phyloP scores from a whole-genome alignment of 2,329 filamentous ascomycete genomes.

The Alternaria novae-zelandiae region DNA sequence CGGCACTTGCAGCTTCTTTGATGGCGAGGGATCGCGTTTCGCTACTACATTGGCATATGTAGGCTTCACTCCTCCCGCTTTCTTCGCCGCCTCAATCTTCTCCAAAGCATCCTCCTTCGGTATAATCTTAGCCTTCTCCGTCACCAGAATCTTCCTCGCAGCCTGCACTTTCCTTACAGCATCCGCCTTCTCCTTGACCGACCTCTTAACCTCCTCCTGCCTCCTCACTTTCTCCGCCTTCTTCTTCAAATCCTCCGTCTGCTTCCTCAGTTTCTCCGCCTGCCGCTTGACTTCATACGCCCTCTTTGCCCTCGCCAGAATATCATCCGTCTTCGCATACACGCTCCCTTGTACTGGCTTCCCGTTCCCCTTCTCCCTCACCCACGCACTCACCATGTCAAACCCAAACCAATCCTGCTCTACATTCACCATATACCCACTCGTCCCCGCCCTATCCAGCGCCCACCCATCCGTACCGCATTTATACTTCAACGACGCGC shows the following conservation, averaged over 20 bases:
- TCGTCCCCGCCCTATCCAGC: background rate
- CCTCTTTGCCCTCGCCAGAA: background rate
- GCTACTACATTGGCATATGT: background rate
- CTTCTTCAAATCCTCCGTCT: background rate
- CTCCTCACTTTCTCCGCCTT: background rate
- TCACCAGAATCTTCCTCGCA: background rate
- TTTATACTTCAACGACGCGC: background rate
- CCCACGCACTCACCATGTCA: background rate
- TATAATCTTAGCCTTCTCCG: background rate
- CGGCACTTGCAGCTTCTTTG: background rate
- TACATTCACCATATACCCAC: background rate
- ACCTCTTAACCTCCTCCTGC: background rate
- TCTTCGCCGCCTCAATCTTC: background rate
- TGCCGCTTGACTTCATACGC: background rate
- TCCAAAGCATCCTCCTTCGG: background rate
- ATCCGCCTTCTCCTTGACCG: background rate
- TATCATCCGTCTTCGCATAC: background rate
- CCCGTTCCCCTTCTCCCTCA: background rate
- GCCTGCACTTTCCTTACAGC: background rate
- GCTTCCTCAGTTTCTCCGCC: background rate
- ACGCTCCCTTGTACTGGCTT: background rate
- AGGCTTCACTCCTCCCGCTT: background rate
- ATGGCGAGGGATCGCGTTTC: background rate
- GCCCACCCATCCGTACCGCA: background rate
- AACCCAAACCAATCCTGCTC: constrained; percentile 6